phyloP scores from a whole-genome alignment of 2,329 filamentous ascomycete species.

The Colletotrichum gigasporum region DNA sequence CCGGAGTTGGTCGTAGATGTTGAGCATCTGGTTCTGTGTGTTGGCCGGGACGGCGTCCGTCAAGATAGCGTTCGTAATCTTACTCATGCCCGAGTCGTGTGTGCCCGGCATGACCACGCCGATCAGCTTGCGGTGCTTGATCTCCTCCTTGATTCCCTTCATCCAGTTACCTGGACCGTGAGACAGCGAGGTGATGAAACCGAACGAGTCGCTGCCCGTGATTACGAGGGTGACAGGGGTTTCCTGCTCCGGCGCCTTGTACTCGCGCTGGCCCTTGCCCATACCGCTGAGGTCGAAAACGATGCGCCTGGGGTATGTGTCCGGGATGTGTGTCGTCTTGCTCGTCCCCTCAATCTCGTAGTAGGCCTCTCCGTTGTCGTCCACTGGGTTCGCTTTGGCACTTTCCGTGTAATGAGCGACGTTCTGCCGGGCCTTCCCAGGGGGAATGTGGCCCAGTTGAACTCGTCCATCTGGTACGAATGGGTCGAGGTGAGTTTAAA shows the following conservation, averaged over 20 bases:
- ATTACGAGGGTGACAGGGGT: conserved; percentile 44
- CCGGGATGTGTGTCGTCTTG: conserved; percentile 42
- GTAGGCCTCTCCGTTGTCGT: conserved; percentile 44
- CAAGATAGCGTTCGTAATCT: conserved; percentile 44
- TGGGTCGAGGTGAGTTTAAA: conserved; percentile 39
- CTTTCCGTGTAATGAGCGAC: conserved; percentile 37
- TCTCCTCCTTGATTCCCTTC: conserved; percentile 42
- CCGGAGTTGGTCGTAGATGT: conserved; percentile 54
- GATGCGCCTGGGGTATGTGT: conserved; percentile 37
- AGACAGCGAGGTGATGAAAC: conserved; percentile 42
- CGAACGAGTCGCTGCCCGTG: conserved; percentile 44
- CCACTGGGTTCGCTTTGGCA: conserved; percentile 28
- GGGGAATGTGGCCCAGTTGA: conserved; percentile 44
- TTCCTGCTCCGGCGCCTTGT: conserved; percentile 41
- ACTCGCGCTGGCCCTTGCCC: conserved; percentile 44
- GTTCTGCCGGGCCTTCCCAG: conserved; percentile 43
- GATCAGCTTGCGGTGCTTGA: conserved; percentile 49
- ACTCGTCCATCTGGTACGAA: conserved; percentile 43
- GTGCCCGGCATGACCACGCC: conserved; percentile 58
- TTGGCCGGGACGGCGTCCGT: conserved; percentile 49
- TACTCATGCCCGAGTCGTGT: conserved; percentile 60
- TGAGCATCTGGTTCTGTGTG: conserved; percentile 55
- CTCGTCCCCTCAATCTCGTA: conserved; percentile 41
- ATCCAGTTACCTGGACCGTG: conserved; percentile 44
- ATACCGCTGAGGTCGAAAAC: conserved; percentile 43